A percentile compares a stretch with the other conserved stretches of the same genome.
These are phyloP conservation scores for Hyaloscypha hepaticicola DNA, from an alignment of 495 filamentous ascomycete genomes.

Conservation along the genomic window DNA sequence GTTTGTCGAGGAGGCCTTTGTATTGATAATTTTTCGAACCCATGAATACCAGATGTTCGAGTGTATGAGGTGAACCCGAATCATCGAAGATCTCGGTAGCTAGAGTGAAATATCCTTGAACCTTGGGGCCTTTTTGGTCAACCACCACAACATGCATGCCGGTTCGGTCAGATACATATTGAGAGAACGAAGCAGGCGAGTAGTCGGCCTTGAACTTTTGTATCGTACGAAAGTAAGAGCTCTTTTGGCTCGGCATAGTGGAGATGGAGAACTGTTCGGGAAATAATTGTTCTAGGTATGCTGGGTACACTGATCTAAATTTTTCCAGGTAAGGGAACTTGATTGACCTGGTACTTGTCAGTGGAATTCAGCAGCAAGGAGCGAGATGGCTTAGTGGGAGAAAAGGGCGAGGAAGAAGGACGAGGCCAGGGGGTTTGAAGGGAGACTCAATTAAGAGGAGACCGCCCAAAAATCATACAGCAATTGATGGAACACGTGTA, in stretches of 20 bases:
- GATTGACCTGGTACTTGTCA: neutral
- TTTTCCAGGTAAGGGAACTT: neutral
- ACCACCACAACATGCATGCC: slow-evolving; percentile 93
- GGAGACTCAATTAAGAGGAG: too few relatives aligned
- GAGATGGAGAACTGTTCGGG: neutral
- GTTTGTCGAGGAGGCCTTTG: slow-evolving; percentile 91
- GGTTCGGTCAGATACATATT: slow-evolving; percentile 76
- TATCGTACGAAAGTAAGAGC: slow-evolving; percentile 70
- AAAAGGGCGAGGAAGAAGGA: neutral
- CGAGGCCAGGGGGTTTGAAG: neutral
- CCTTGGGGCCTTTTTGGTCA: slow-evolving; percentile 88
- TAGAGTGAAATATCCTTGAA: slow-evolving; percentile 90
- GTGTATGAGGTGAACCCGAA: slow-evolving; percentile 90
- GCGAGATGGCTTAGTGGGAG: neutral
- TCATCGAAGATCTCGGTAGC: slow-evolving; percentile 98
- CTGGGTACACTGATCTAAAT: neutral
- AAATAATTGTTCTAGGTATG: neutral
- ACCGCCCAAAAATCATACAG: too few relatives aligned
- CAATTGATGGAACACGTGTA: neutral
- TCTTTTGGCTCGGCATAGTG: slow-evolving; percentile 27
- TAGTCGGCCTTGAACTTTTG: slow-evolving; percentile 88
- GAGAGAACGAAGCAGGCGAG: slow-evolving; percentile 77
- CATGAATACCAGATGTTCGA: slow-evolving; percentile 98
- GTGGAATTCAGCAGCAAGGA: neutral
- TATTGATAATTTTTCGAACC: slow-evolving; percentile 92